phyloP scores from a whole-genome alignment of 441 rosid genomes.

The Rhodomyrtus psidioides region DNA sequence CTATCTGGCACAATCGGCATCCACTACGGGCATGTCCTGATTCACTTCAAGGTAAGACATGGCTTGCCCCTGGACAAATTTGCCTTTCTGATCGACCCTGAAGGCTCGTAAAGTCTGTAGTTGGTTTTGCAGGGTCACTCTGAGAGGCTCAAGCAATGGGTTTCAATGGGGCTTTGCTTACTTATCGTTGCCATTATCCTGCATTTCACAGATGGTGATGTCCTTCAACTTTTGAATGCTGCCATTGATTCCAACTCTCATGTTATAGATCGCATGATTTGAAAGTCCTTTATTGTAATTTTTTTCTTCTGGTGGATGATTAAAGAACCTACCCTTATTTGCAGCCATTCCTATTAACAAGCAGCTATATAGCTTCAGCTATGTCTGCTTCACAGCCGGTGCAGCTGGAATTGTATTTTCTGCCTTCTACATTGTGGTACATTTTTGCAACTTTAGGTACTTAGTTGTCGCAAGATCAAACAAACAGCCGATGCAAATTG shows the following conservation, averaged over 20 bases:
- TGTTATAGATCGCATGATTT: not conserved
- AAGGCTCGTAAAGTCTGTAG: not conserved
- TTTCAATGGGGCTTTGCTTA: slow-evolving; percentile 35
- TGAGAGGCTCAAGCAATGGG: slow-evolving; percentile 62
- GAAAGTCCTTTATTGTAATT: not conserved
- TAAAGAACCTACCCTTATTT: not conserved
- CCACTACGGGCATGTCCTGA: slow-evolving; percentile 58
- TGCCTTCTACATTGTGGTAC: slow-evolving; percentile 48
- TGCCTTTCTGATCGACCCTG: not conserved
- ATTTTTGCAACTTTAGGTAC: not conserved
- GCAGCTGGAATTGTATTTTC: slow-evolving; percentile 65
- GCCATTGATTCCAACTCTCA: not conserved
- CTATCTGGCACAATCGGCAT: slow-evolving; percentile 65
- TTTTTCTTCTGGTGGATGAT: not conserved
- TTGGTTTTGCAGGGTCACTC: slow-evolving; percentile 33
- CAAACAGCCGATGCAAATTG: not conserved
- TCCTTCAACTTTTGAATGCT: not conserved
- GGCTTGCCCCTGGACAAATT: not conserved
- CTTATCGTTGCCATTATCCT: slow-evolving; percentile 39
- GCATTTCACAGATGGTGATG: slow-evolving; percentile 56
- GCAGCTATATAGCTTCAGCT: slow-evolving; percentile 68
- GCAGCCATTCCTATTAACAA: slow-evolving; percentile 78
- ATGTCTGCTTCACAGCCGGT: slow-evolving; percentile 60
- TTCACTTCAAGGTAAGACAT: slow-evolving; percentile 59
- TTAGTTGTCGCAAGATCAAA: not conserved